Conservation (phyloP, 352 stramenopile species). For the Phytophthora multivora region DNA sequence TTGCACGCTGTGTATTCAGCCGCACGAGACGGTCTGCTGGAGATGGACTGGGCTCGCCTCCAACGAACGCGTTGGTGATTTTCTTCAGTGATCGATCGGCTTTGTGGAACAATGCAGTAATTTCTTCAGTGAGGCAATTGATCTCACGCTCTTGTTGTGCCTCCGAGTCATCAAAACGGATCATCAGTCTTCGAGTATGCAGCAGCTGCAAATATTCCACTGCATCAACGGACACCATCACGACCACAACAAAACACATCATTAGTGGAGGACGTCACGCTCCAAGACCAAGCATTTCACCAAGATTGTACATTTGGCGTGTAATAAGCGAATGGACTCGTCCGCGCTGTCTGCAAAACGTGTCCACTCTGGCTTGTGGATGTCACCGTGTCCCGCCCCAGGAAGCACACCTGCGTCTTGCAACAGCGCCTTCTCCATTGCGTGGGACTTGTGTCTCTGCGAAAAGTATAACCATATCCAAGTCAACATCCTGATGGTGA, state of each 20-base stretch:
- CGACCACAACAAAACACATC: background rate
- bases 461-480: too few species aligned
- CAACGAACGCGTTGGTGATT: constrained; percentile 65
- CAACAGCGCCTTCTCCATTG: constrained; percentile 69
- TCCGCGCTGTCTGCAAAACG: constrained; percentile 66
- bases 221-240: constrained; percentile 16
- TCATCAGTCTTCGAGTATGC: constrained; percentile 80
- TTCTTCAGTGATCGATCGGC: constrained; percentile 72
- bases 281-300: background rate
- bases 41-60: constrained; percentile 48
- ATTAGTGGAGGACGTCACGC: background rate
- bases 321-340: constrained; percentile 63
- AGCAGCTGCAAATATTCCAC: constrained; percentile 84
- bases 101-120: constrained; percentile 67
- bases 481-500: constrained; percentile 2
- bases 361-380: constrained; percentile 64
- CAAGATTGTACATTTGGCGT: constrained; percentile 63
- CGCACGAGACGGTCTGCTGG: constrained; percentile 62
- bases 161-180: constrained; percentile 78
- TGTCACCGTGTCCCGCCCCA: constrained; percentile 32
- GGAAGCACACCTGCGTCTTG: constrained; percentile 58
- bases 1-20: constrained; percentile 70
- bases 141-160: constrained; percentile 76
- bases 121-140: constrained; percentile 65
- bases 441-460: constrained; percentile 51